A percentile compares a stretch with the other conserved stretches of the same genome.
These are phyloP conservation scores for Cryptomeria japonica DNA, from an alignment of 75 land plant genomes.

Conservation along the genomic window DNA sequence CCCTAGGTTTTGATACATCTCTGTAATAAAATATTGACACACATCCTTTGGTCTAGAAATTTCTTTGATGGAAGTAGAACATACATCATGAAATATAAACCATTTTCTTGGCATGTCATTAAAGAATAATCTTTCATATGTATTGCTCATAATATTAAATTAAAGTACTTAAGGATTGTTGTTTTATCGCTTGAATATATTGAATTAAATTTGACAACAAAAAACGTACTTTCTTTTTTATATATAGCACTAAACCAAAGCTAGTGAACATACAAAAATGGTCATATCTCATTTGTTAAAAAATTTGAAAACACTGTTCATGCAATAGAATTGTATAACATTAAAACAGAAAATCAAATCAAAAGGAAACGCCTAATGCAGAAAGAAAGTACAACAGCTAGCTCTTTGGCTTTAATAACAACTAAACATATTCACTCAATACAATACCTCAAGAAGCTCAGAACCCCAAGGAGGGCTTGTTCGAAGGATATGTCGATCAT, in stretches of 20 bases:
- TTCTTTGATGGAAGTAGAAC: background rate
- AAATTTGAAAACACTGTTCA: background rate
- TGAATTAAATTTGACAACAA: background rate
- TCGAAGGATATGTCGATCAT: slow-evolving; percentile 83
- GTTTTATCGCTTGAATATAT: background rate
- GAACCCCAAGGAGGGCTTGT: slow-evolving; percentile 98
- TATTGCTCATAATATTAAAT: background rate
- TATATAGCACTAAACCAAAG: background rate
- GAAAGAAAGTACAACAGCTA: background rate
- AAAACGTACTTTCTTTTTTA: background rate
- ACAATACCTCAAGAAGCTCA: slow-evolving; percentile 92
- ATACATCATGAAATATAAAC: background rate
- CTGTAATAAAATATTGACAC: too few relatives aligned
- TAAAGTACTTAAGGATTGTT: background rate
- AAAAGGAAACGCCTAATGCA: background rate
- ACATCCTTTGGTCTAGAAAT: background rate
- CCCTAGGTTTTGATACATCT: background rate
- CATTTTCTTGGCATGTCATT: background rate
- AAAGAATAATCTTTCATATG: background rate
- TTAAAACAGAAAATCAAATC: background rate
- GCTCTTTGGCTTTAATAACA: background rate
- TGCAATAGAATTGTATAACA: background rate
- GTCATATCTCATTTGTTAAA: background rate
- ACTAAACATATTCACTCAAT: background rate
- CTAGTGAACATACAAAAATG: background rate